phyloP scores from a whole-genome alignment of 139 green algal genomes.

The Closterium sp. region DNA sequence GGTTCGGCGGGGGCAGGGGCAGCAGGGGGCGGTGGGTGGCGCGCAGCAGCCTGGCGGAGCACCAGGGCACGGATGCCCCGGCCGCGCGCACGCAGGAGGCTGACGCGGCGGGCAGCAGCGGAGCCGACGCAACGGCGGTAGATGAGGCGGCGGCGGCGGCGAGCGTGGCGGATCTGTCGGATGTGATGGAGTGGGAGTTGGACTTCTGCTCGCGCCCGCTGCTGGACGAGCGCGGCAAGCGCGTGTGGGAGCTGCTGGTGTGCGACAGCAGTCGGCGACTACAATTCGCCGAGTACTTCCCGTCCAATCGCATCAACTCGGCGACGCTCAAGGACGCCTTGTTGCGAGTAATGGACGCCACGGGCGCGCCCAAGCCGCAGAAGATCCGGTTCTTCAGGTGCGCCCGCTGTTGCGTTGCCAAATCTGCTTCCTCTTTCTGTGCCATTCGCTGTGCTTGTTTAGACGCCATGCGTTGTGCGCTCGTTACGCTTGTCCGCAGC shows the following conservation, averaged over 20 bases:
- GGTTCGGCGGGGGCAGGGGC: background rate
- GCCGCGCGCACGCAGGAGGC: background rate
- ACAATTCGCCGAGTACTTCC: constrained; percentile 89
- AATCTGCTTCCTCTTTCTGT: background rate
- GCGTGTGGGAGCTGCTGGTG: constrained; percentile 97
- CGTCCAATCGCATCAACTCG: constrained; percentile 98
- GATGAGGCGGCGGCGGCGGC: background rate
- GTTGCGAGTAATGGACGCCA: constrained; percentile 66
- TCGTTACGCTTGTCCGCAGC: too few species aligned
- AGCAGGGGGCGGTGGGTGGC: background rate
- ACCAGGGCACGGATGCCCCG: background rate
- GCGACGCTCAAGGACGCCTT: constrained; percentile 64
- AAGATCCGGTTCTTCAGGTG: constrained; percentile 86
- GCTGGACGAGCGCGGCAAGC: constrained; percentile 94
- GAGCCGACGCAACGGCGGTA: background rate
- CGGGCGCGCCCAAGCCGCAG: constrained; percentile 68
- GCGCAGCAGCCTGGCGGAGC: background rate
- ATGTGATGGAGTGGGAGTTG: constrained; percentile 77
- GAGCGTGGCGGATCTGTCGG: background rate
- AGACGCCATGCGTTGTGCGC: too few species aligned
- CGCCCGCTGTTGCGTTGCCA: background rate
- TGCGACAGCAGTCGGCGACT: constrained; percentile 79
- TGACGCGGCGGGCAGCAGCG: background rate
- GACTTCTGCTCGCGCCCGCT: constrained; percentile 97
- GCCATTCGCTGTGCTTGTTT: background rate